Evolutionary conservation across 2,329 filamentous ascomycete species (phyloP), one percentile per base, ranked within the genome.

Genomic region (Dissoconium aciculare): DNA sequence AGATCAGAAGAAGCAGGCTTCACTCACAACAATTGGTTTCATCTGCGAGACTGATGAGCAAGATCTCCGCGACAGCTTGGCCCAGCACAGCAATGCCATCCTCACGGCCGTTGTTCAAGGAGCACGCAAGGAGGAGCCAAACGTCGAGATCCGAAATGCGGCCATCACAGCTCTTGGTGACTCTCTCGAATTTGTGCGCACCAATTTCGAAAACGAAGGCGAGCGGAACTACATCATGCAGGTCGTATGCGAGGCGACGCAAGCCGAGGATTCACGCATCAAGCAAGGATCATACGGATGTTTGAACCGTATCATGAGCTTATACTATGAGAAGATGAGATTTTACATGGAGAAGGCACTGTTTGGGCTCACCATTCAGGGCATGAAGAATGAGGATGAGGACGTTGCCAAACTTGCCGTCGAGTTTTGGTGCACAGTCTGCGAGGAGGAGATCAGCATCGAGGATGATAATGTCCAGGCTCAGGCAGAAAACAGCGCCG

Each of bases 201-300:
- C 83, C 62, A 98, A 98, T 64, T 98, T 98, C 60, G 91, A 94
- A 61, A 89, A 95, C 51, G 89, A 98, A 60, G 89, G 87, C 50
- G 89, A 98, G 68, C 78, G 89, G 46, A 98, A 98, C 65, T 98
- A 95, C 66, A 98, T 98, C 53, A 98, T 98, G 89, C 89, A 98
- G 65, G 89, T 98, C 43, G 83, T 98, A 50, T 98, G 89, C 62
- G 89, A 98, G 66, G 89, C 89, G 47, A 98, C 89, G 33, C 89
- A 98, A 63, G 84, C 87, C 46, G 69, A 79, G 1, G 89, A 98
- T 57, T 72, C 71, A 36, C 74, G 84, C 53, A 91, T 98, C 57
- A 85, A 95, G 60, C 83, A 93, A 55, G 85, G 84, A 38, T 82
- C 89, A 26, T 98, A 94, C 55, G 89, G 89, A 48, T 95, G 89